phyloP scores from a whole-genome alignment of 805 yeast genomes.

The Candida boidinii region DNA sequence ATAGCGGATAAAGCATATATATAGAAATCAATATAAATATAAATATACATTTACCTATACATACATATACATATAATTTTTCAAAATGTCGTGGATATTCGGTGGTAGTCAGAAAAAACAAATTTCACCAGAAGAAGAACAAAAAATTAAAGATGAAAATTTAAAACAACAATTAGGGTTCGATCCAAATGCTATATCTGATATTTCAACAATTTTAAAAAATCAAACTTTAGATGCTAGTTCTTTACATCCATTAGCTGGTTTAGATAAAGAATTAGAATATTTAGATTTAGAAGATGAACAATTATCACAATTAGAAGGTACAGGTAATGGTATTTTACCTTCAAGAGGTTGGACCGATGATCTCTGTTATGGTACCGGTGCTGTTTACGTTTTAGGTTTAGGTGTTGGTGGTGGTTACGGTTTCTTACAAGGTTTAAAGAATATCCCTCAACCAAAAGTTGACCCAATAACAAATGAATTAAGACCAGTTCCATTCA shows the following conservation, averaged over 20 bases:
- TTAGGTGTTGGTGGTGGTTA: constrained; percentile 84
- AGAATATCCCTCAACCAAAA: constrained; percentile 52
- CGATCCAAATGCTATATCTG: constrained; percentile 56
- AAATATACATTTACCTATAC: background rate
- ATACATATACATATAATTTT: background rate
- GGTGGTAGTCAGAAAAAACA: constrained; percentile 28
- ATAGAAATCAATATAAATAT: too few species aligned
- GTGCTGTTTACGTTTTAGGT: constrained; percentile 82
- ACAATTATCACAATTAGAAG: constrained; percentile 65
- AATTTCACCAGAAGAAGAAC: constrained; percentile 7
- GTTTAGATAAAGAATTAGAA: constrained; percentile 82
- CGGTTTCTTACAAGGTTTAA: constrained; percentile 83
- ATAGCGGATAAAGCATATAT: too few species aligned
- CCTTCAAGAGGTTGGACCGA: constrained; percentile 98
- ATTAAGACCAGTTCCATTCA: constrained; percentile 57
- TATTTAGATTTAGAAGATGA: constrained; percentile 87
- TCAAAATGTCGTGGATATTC: constrained; percentile 41
- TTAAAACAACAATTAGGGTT: constrained; percentile 40
- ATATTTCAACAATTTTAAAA: constrained; percentile 53
- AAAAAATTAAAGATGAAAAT: constrained; percentile 10
- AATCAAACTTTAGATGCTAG: constrained; percentile 60
- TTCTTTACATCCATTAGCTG: constrained; percentile 85
- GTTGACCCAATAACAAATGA: constrained; percentile 51
- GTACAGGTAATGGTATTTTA: constrained; percentile 72
- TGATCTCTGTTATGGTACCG: constrained; percentile 96